Evolutionary conservation across 768 basidiomycete species (phyloP), one percentile per base, ranked within the genome.

Genomic region (Mycena epipterygia): DNA sequence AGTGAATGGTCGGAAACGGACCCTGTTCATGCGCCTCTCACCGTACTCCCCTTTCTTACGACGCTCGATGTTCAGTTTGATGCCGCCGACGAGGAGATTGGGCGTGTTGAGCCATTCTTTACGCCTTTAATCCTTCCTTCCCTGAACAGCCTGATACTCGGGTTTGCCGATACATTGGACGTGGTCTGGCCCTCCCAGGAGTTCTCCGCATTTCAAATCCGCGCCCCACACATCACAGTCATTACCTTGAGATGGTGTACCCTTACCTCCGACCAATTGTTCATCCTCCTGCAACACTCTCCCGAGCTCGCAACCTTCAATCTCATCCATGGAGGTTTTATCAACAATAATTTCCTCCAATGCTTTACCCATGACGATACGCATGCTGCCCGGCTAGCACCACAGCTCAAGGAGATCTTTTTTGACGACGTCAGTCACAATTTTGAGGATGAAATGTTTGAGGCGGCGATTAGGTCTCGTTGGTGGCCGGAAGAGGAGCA

Each of bases 191-290:
- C 67, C 2, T 17, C 9, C 4, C 17, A n/a, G 5, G 58, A 51
- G 27, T 55, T 68, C 9, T 42, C 58, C 39, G 59, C 58, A 16
- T 68, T 68, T 32, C 59, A 68, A n/a, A 23, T 7, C 19, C 57
- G 58, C 17, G 5, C 29, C 11, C 58, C 67, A 3, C 30, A 68
- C 13, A 42, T 68, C 17, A 2, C 23, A 12, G n/a, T 37, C 2
- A 13, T 68, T 39, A 8, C 29, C 30, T 17, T 68, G 32, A 35
- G 3, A 23, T 7, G 46, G 9, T 42, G 29, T 37, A n/a, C 51
- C 5, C 46, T 68, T 37, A 23, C 13, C 39, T 41, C 58, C 16
- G 14, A 9, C 5, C 21, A 52, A 5, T 51, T 67, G 3, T 5
- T 41, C 19, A 12, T 29, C 23, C 49, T 68, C 25, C 59, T 61